phyloP scores from a whole-genome alignment of 2,329 filamentous ascomycete genomes.

The Periconia sp. region DNA sequence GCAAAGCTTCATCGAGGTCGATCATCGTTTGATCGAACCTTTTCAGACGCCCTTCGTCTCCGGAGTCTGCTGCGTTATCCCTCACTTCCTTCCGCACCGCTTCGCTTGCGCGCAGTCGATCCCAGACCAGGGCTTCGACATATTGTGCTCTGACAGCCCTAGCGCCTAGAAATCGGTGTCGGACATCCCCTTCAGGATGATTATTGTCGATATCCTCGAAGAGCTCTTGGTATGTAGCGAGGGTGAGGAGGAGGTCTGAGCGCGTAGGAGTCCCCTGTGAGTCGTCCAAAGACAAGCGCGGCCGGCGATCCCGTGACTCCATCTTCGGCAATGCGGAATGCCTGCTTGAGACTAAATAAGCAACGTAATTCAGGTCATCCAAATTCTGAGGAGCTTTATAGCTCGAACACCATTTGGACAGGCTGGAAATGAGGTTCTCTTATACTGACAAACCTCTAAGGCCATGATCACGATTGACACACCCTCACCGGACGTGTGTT shows the following conservation, averaged over 20 bases:
- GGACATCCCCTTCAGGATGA: constrained; percentile 11
- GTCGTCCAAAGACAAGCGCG: not conserved
- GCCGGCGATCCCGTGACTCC: no score
- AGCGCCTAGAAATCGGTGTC: constrained; percentile 3
- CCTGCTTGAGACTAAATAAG: no score
- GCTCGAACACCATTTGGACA: no score
- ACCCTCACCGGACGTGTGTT: no score
- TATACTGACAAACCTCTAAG: no score
- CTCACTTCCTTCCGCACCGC: not conserved
- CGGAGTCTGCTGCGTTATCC: not conserved
- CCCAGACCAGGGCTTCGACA: constrained; percentile 1
- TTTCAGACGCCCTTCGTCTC: not conserved
- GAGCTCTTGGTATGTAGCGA: constrained; percentile 1
- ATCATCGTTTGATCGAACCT: constrained; percentile 4
- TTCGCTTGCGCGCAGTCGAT: not conserved
- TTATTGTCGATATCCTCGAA: constrained; percentile 1
- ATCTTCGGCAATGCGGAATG: no score
- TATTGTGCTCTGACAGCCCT: constrained; percentile 4
- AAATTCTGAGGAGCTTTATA: no score
- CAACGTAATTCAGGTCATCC: no score
- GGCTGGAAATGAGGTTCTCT: no score
- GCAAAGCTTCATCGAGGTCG: constrained; percentile 2
- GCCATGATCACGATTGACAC: no score
- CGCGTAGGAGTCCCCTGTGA: not conserved
- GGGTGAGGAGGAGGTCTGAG: constrained; percentile 1